Evolutionary conservation across 345 rosid species (phyloP), one percentile per base, ranked within the genome.

Genomic region (Lepidium aucheri): DNA sequence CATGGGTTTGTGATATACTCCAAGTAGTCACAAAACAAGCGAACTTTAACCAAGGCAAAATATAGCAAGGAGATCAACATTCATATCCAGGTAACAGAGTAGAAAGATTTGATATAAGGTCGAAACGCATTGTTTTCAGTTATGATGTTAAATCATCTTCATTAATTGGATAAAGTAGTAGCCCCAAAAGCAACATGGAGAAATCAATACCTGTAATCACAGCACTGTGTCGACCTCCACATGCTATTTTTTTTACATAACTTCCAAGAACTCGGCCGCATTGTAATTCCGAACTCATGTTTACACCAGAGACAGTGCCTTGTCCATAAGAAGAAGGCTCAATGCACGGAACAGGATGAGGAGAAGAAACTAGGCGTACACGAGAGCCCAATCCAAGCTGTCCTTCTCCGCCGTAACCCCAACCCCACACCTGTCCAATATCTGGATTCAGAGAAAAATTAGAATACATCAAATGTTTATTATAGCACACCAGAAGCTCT

Each of bases 341-440:
- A 26, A 86, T 56, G 68, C 96, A 91, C 17, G 87, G 86, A 61
- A 95, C 63, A 39, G 85, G 96, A 79, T 91, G 97, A 53, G 99
- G 99, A 52, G 96, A 87, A 70, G 97, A 91, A 55, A 95, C 96
- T 90, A 89, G 74, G 2, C 96, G 84, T 67, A 91, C 81, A 49
- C 97, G 86, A 28, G 99, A 89, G 58, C 97, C 96, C 78, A 89
- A 80, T 60, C 99, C 99, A 53, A 95, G 99, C 82, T 95, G 99
- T 72, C 99, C 99, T 78, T 95, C 99, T 30, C 99, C 99, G 63
- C 97, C 99, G 83, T 91, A 95, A 66, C 99, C 99, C 99, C 99
- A 95, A 68, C 95, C 99, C 97, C 97, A 95, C 44, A 91, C 97
- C 89, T 87, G 95, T 78, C 97, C 97, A 53, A 80, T 69, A 86